Evolutionary conservation across 1,139 yeast genomes (phyloP), one percentile per base, ranked within the genome.

Genomic region (Lodderomyces oxycetoniae): DNA sequence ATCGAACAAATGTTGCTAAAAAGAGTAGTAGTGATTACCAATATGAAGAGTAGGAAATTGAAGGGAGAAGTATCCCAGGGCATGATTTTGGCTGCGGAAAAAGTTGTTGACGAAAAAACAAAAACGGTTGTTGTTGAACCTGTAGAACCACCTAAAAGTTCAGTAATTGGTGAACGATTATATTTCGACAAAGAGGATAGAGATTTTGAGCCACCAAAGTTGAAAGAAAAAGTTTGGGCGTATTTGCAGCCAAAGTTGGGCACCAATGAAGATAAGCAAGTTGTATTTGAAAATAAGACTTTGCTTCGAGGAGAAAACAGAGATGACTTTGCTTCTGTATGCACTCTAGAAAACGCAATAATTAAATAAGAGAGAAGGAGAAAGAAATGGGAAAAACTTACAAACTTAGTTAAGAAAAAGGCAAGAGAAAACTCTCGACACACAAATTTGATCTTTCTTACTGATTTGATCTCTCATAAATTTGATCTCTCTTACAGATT

Each of bases 1-100:
- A 57, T 86, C 41, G 95, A 86, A 53, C 83, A 79, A 34, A 79
- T 89, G 91, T 87, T 81, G 61, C 72, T 81, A 55, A 78, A 93
- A 50, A 68, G 73, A 41, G 94, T 89, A 35, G 83, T 88, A 30
- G 83, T 82, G 33, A 84, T 88, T 45, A 87, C 94, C 45, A 87
- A 87, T 66, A 72, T 88, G 63, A 88, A 87, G 65, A 94, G 95
- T 8, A 94, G 85, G 31, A 82, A 77, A 52, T 85, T 89, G 95
- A 77, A 96, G 59, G 83, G 83, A 3, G 63, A 70, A 12, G 51
- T 46, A 34, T 74, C 81, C 0, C 71, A 73, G 39, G 83, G 79
- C 1, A 77, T 77, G 84, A 47, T 77, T 2, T 48, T 77, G 21
- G 82, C 82, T 4, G 74, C 79, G 2, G 68, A 48, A 31, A 24